Evolutionary conservation across 208 protist species (phyloP).

Genomic region (Trypanosoma theileri): DNA sequence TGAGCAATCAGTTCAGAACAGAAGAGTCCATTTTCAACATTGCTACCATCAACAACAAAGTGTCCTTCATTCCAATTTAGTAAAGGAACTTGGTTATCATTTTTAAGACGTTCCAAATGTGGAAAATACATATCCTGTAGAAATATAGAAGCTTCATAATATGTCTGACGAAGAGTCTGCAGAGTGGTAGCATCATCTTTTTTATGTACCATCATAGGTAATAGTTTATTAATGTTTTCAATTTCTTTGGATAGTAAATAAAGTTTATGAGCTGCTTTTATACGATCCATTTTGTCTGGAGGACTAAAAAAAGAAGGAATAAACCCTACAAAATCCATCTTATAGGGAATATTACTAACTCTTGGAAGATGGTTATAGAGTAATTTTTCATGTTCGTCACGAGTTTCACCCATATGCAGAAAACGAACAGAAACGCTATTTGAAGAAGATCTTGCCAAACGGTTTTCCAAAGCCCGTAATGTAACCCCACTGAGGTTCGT

Average conservation of each 20-base stretch:
- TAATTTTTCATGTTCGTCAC: constrained; percentile 1
- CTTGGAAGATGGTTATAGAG: constrained; percentile 41
- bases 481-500: constrained; percentile 78
- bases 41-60: constrained; percentile 68
- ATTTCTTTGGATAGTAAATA: constrained; percentile 52
- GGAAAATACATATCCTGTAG: constrained; percentile 63
- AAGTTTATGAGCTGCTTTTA: constrained; percentile 72
- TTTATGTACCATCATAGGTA: constrained; percentile 4
- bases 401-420: constrained; percentile 30
- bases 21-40: constrained; percentile 49
- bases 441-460: constrained; percentile 55
- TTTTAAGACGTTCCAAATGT: constrained; percentile 37
- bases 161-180: constrained; percentile 31
- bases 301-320: constrained; percentile 58
- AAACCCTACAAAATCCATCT: constrained; percentile 39
- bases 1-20: constrained; percentile 81
- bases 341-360: constrained; percentile 52
- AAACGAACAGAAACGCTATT: constrained; percentile 50
- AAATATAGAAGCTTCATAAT: constrained; percentile 40
- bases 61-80: constrained; percentile 35
- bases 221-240: constrained; percentile 33
- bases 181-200: constrained; percentile 15
- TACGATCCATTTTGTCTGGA: constrained; percentile 88
- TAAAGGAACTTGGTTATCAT: constrained; percentile 8
- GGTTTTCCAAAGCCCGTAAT: constrained; percentile 60